Percentiles rank a stretch among this genome's conserved stretches.
Conservation (phyloP, 352 stramenopile genomes). For the Globisporangium emineosum region DNA sequence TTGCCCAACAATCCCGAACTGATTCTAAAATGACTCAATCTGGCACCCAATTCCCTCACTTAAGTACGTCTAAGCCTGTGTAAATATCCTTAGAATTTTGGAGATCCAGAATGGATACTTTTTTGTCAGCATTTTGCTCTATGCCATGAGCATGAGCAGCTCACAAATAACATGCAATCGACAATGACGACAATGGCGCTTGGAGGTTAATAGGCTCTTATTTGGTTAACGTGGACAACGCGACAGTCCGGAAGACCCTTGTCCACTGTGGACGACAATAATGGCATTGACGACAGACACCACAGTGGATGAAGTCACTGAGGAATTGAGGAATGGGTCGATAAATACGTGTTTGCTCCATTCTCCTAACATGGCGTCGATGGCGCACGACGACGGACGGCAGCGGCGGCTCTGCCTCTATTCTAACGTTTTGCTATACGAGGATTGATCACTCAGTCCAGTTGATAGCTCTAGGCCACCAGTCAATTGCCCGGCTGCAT, state of each 20-base stretch:
- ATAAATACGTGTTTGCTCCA: constrained; percentile 11
- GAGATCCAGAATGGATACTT: constrained; percentile 1
- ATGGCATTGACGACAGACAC: neutral
- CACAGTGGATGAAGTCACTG: neutral
- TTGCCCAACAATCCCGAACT: too few relatives aligned
- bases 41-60: too few relatives aligned
- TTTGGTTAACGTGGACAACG: neutral
- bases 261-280: neutral
- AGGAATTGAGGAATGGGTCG: constrained; percentile 3
- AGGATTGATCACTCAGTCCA: neutral
- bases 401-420: constrained; percentile 10
- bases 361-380: constrained; percentile 1
- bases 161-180: neutral
- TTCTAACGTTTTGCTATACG: constrained; percentile 1
- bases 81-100: too few relatives aligned
- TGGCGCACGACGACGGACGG: neutral
- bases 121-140: neutral
- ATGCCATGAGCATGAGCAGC: neutral
- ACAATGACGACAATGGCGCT: neutral
- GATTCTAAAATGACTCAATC: too few relatives aligned
- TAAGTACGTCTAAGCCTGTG: too few relatives aligned
- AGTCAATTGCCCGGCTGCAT: constrained; percentile 4
- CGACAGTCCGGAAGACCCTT: neutral
- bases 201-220: neutral
- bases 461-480: neutral